Evolutionary conservation across 148 eudicot genomes (phyloP).

Genomic region (Rhododendron kiyosumense): DNA sequence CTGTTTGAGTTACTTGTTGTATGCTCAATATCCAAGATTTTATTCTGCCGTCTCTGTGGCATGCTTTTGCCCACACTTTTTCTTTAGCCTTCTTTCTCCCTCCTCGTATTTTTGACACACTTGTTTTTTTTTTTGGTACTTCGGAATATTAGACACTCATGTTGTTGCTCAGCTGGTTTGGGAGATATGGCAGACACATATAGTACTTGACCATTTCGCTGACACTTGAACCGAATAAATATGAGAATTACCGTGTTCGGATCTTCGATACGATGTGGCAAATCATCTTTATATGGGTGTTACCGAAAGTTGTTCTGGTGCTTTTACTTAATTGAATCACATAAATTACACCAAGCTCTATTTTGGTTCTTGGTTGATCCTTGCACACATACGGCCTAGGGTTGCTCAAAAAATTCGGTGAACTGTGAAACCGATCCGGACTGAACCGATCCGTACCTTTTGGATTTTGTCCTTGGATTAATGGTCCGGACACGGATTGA

Average conservation of each 20-base stretch:
- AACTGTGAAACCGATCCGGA: too few species aligned
- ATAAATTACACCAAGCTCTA: neutral
- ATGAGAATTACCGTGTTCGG: neutral
- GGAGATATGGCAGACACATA: neutral
- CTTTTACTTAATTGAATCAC: neutral
- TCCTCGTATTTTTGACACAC: too few species aligned
- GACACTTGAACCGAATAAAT: neutral
- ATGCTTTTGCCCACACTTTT: neutral
- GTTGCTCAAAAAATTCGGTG: too few species aligned
- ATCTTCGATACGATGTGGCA: neutral
- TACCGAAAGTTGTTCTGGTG: neutral
- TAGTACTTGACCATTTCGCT: too few species aligned
- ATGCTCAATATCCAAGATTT: neutral
- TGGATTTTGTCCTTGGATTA: too few species aligned
- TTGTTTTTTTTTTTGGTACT: too few species aligned
- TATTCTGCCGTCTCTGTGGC: neutral
- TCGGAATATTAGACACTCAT: too few species aligned
- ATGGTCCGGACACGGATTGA: too few species aligned
- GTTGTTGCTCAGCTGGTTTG: neutral
- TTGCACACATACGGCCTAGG: neutral
- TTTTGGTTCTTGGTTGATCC: neutral
- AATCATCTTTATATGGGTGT: neutral
- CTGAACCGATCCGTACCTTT: too few species aligned
- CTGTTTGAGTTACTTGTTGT: neutral
- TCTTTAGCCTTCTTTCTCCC: too few species aligned